Conservation (phyloP, 306 rosid species). For the Vicia villosa region DNA sequence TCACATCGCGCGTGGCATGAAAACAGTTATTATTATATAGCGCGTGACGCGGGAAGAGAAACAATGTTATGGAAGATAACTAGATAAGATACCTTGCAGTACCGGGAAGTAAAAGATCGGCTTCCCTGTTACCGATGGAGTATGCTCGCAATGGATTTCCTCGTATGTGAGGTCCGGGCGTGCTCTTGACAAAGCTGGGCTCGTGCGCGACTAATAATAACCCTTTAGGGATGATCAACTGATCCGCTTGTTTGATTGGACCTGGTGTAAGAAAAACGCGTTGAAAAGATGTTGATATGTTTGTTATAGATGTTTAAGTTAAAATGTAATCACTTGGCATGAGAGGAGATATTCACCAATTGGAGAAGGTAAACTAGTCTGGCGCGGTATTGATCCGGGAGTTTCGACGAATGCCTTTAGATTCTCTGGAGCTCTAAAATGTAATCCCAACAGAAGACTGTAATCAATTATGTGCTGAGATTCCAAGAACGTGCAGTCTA, state of each 20-base stretch:
- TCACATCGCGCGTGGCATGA: neutral
- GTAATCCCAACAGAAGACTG: slow-evolving; percentile 92
- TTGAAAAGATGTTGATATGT: neutral
- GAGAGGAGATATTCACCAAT: slow-evolving; percentile 51
- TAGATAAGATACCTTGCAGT: slow-evolving; percentile 68
- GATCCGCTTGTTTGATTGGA: slow-evolving; percentile 52
- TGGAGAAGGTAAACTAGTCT: slow-evolving; percentile 40
- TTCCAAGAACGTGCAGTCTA: slow-evolving; percentile 85
- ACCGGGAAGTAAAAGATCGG: slow-evolving; percentile 87
- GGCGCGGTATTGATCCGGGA: slow-evolving; percentile 42
- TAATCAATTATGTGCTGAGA: slow-evolving; percentile 91
- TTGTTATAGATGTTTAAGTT: neutral
- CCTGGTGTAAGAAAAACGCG: slow-evolving; percentile 40
- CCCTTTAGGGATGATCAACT: slow-evolving; percentile 64
- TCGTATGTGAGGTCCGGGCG: slow-evolving; percentile 95
- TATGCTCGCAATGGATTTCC: slow-evolving; percentile 78
- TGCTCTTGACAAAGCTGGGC: slow-evolving; percentile 65
- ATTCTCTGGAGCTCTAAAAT: slow-evolving; percentile 93
- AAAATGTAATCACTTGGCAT: slow-evolving; percentile 22
- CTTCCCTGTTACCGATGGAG: slow-evolving; percentile 91
- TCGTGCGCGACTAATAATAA: slow-evolving; percentile 81
- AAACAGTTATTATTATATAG: neutral
- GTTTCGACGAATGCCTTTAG: slow-evolving; percentile 65
- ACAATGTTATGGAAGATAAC: slow-evolving; percentile 21
- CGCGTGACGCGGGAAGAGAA: neutral